Evolutionary conservation across 148 eudicot species (phyloP), one percentile per base, ranked within the genome.

Genomic region (Nepenthes gracilis): DNA sequence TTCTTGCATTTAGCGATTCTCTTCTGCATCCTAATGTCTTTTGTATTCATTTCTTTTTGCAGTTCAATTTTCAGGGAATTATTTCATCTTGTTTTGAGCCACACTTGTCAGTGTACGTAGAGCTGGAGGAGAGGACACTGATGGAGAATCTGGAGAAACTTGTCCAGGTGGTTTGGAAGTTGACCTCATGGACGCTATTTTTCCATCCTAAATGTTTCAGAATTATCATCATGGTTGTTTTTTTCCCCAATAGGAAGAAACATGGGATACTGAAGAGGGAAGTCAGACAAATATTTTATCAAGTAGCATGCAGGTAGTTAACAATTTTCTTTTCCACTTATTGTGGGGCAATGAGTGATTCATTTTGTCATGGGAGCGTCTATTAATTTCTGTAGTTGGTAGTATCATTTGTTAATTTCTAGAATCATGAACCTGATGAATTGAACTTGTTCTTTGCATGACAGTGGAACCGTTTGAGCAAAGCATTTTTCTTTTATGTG

Each of bases 221-320:
- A 12, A 12, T 43, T 23, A 57, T 47, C 38, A 52, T 49, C 43
- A 2, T 62, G 2, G 14, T 49, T 48, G 53, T 37, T 6, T 57
- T 53, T 60, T 15, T 34, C 36, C 35, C 13, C 55, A 53, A 67
- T 80, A 92, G 98, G 98, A 93, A 68, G 98, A 93, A 86, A 84
- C 96, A 60, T 93, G 98, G 98, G 96, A 89, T 33, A 76, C 83
- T 66, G 98, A 88, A 71, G 98, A 93, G 75, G 98, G 98, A 75
- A 88, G 91, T 65, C 98, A 86, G 76, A 93, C 95, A 54, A 84
- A 84, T 72, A 88, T 93, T 56, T 78, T 93, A 72, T 84, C 98
- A 67, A 93, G 98, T 74, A 93, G 98, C 76, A 88, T 88, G 89
- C 96, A 93, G 96, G 96, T 92, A 73, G 48, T 10, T 54, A 14